These are phyloP conservation scores for Solanum sejunctum DNA, from an alignment of 257 asterid genomes.

Conservation along the genomic window DNA sequence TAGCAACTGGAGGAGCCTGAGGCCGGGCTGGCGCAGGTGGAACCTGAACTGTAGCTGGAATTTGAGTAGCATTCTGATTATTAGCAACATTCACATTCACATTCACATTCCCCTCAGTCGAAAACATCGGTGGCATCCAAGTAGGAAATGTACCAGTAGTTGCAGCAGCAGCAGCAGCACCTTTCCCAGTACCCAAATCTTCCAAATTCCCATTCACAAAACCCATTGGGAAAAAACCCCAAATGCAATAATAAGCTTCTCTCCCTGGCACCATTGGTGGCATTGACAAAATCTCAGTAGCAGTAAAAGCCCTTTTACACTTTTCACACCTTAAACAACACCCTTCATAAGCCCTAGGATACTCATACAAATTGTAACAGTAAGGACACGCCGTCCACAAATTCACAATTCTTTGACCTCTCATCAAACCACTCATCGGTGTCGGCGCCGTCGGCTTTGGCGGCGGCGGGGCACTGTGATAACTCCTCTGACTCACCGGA, in stretches of 20 bases:
- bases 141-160: constrained; percentile 31
- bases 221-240: constrained; percentile 87
- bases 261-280: constrained; percentile 78
- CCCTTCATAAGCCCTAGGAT: constrained; percentile 46
- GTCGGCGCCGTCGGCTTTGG: background rate
- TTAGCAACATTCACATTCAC: background rate
- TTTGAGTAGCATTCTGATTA: background rate
- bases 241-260: constrained; percentile 80
- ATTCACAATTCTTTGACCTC: constrained; percentile 5
- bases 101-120: background rate
- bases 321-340: constrained; percentile 71
- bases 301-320: constrained; percentile 71
- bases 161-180: constrained; percentile 3
- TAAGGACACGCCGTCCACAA: constrained; percentile 92
- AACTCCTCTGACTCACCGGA: background rate
- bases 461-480: background rate
- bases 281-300: constrained; percentile 40
- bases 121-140: constrained; percentile 77
- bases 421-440: background rate
- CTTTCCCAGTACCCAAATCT: constrained; percentile 6
- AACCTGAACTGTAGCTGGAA: background rate
- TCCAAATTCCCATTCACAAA: constrained; percentile 25
- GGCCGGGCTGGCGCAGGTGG: background rate
- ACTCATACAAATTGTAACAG: constrained; percentile 75
- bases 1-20: background rate